Base-by-base conservation (phyloP, 192 early-diverging fungal genomes). In the Coemansia sp. region DNA sequence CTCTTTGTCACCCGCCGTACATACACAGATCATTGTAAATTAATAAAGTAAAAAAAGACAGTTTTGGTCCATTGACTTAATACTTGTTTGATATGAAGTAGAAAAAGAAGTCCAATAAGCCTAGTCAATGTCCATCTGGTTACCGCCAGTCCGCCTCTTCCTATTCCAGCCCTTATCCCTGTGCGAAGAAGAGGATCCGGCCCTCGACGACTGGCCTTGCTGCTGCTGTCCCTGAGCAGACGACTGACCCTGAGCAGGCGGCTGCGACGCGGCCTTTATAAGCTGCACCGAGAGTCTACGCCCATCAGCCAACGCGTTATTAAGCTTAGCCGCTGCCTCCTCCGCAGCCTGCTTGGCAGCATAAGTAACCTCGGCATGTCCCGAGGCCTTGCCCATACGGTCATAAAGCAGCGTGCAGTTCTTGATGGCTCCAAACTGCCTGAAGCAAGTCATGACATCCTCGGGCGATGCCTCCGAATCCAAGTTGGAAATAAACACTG, bases 391-490 rank as follows among this genome's bases (percentile, higher is more conserved):
- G 38, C 76, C 78, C 4, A 38, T 75, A 32, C 63, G 70, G 47
- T 78, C 78, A 28, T 78, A 85, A 19, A 85, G 66, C 46, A 85
- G 47, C 23, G 77, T 85, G 52, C 84, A 81, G 35, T 68, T 74
- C 26, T 72, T 77, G 46, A 85, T 69, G 3, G 74, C 46, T 16
- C 84, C 84, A 72, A 81, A 85, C 68, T 76, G 72, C 71, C 78
- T 77, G 68, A 85, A 85, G 61, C 78, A 85, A n/a, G 78, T 78
- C 55, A 68, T 77, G 47, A 85, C 75, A 53, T 85, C 84, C 30
- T 81, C 84, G 16, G 76, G 68, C 49, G 78, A 78, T 30, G 84
- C 84, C 47, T 75, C 75, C 4, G 78, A 63, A 35, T 85, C 84
- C 43, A 85, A 63, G 64, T 85, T 85, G 11, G 76, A 76, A 37